Base-by-base conservation (phyloP, 1,284 basidiomycete genomes). In the Bjerkandera adusta region DNA sequence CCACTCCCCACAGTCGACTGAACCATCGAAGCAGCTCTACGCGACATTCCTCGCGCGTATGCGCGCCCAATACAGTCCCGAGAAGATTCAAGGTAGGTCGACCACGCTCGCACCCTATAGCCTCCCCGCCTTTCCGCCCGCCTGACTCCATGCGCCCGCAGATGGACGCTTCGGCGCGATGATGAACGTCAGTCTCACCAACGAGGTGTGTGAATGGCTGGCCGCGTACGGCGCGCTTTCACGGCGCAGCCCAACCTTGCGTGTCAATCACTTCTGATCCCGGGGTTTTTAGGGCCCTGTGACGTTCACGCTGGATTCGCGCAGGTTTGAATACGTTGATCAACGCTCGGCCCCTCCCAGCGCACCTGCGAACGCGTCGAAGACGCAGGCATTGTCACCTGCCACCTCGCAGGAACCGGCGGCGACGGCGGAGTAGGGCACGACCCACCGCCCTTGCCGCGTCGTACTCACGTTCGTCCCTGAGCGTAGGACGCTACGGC, bases 131-230 rank as follows among this genome's bases (percentile, higher is more conserved):
- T 20, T 39, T 42, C 39, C 44, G 27, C 45, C 25, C 34, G 37
- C 35, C 54, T 50, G 43, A n/a, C n/a, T n/a, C n/a, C n/a, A n/a
- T n/a, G n/a, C n/a, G n/a, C n/a, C 45, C 48, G 47, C 50, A 94
- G 91, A 94, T 63, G 92, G 92, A n/a, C 74, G 73, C 57, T 95
- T 96, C 63, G 92, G 92, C 26, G 92, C 92, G 3, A 94, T 94
- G 92, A 95, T 95, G 92, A 77, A 84, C 48, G 90, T 96, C 41
- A 79, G 73, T 49, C 68, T 95, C 45, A 85, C 77, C 29, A 96
- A 96, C 63, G 92, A 95, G 70, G 91, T 88, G 64, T 46, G 73
- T 61, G 38, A 8, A 27, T 15, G 44, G 29, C 48, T 43, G 32
- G 22, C 44, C 37, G 29, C 43, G n/a, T 39, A 32, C 29, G 29